phyloP scores from a whole-genome alignment of 2,329 filamentous ascomycete genomes.

The Trichoderma koningii region DNA sequence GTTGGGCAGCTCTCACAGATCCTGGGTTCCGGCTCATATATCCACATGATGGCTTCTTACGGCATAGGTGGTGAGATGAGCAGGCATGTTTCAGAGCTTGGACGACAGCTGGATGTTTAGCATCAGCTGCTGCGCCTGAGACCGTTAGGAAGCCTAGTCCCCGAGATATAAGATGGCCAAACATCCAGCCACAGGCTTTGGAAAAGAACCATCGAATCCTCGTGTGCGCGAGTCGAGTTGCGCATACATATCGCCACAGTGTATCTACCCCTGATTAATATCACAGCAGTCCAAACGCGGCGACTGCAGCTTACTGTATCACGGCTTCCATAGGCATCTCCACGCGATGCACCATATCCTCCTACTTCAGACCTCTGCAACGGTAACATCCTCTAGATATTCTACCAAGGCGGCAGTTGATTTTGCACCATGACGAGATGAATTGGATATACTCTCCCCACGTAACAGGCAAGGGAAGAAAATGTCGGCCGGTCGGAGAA shows the following conservation, averaged over 20 bases:
- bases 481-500: slow-evolving; percentile 3
- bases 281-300: not conserved
- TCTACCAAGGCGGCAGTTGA: not conserved
- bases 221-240: not conserved
- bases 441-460: not conserved
- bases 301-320: not conserved
- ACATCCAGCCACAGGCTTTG: not conserved
- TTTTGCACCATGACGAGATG: not conserved
- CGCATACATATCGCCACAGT: not conserved
- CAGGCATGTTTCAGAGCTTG: too few relatives aligned
- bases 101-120: too few relatives aligned
- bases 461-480: not conserved
- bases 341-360: not conserved
- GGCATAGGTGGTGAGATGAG: not conserved
- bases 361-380: not conserved
- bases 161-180: too few relatives aligned
- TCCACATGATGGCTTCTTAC: not conserved
- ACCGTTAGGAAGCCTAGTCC: too few relatives aligned
- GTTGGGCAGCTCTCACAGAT: not conserved
- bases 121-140: too few relatives aligned
- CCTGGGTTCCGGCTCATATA: not conserved
- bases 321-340: not conserved
- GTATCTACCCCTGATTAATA: slow-evolving; percentile 3
- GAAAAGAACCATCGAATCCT: not conserved
- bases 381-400: not conserved